Conservation (phyloP, 2,329 filamentous ascomycete species). For the Boeremia exigua region DNA sequence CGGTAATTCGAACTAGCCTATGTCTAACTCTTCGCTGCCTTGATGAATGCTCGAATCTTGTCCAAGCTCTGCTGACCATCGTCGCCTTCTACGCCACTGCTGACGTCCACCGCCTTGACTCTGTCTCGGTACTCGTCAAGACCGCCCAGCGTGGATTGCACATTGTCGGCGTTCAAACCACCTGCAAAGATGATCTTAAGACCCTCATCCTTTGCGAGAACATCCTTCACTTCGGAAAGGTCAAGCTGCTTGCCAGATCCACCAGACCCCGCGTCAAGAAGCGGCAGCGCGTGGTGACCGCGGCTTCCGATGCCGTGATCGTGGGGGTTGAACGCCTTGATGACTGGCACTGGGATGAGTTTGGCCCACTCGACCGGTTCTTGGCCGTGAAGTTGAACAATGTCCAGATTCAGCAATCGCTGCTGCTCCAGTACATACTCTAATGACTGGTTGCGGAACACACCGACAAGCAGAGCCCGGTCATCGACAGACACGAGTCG, state of each 20-base stretch:
- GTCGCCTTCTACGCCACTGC: constrained; percentile 80
- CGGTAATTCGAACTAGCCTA: constrained; percentile 6
- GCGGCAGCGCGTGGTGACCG: constrained; percentile 81
- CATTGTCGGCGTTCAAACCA: constrained; percentile 81
- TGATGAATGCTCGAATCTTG: constrained; percentile 82
- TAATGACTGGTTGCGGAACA: constrained; percentile 91
- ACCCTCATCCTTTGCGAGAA: constrained; percentile 71
- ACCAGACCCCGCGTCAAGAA: constrained; percentile 87
- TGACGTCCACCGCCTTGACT: constrained; percentile 87
- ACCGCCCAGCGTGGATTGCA: constrained; percentile 68
- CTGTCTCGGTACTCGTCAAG: constrained; percentile 66
- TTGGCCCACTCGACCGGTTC: constrained; percentile 92
- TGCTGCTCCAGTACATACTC: constrained; percentile 82
- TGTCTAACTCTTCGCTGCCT: constrained; percentile 62
- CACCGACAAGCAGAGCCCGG: constrained; percentile 83
- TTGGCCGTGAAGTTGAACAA: constrained; percentile 90
- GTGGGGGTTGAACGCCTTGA: constrained; percentile 81
- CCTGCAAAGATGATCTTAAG: constrained; percentile 83
- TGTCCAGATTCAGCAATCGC: constrained; percentile 75
- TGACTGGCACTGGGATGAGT: constrained; percentile 89
- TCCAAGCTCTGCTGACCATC: constrained; percentile 79
- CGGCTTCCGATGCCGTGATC: constrained; percentile 74
- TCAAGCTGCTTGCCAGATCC: constrained; percentile 81
- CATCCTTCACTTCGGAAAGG: constrained; percentile 68
- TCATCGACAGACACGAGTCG: constrained; percentile 57